Evolutionary conservation across 192 early-diverging fungal species (phyloP), one percentile per base, ranked within the genome.

Genomic region (Rhizoclosmatium sp.): DNA sequence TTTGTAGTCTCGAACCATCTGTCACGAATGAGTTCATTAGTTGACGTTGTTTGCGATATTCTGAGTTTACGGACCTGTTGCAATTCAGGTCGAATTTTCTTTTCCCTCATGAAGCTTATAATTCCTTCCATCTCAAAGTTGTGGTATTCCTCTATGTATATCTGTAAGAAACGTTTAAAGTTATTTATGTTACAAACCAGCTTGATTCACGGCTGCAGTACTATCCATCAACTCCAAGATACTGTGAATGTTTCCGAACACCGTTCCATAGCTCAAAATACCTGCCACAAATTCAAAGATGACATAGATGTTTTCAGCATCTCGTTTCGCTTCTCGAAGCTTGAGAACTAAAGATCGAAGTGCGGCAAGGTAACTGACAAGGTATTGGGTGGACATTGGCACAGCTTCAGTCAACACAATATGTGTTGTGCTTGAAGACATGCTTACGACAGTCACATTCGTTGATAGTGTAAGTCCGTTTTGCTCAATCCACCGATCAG

Each of bases 221-320:
- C 65, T 65, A 71, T 81, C 80, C 76, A 81, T 45, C 65, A 81
- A 39, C 77, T 80, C 80, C n/a, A 81, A 61, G 75, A 81, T 81
- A 56, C 66, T 72, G 60, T 81, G 80, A 62, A 81, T 81, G 44
- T 81, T 81, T 45, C 78, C 80, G 65, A 81, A 81, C 76, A 81
- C 80, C 1, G 80, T 81, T 23, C 80, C 80, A 80, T 81, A 81
- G 4, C 80, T 76, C 73, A 81, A 75, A 54, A 81, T 81, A 12
- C 80, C 80, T 14, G 47, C 45, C 1, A 81, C 65, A 78, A 81
- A 81, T 49, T 81, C 80, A 60, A 81, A 79, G 41, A 81, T 70
- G 21, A 81, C 80, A 58, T 60, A 81, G 21, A 81, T 69, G 48
- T 81, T 81, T 59, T 81, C 80, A 10, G 78, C 78, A 54, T 81